Base-by-base conservation (phyloP, 2,329 filamentous ascomycete species). In the Fusarium sp. region DNA sequence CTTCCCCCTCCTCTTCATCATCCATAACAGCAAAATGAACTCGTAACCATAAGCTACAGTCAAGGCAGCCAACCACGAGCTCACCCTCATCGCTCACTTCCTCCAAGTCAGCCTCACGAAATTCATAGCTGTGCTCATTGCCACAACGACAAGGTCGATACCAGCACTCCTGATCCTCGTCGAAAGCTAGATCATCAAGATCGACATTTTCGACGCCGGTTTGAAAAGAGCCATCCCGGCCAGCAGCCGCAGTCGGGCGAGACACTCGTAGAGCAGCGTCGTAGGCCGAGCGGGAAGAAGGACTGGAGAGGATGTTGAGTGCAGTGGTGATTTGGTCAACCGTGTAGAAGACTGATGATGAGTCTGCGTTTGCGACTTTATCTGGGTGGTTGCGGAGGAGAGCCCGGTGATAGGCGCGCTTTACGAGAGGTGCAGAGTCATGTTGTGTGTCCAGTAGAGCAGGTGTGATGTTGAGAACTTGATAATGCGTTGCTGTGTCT, bases 301-400 rank as follows among this genome's bases (percentile, higher is more conserved):
- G 80, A 62, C 84, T 82, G 13, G 87, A 88, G 49, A 92, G 84
- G 1, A 85, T 82, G 12, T 81, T 81, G 79, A 86, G 90, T 44
- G 90, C 90, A 41, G 82, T 77, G 51, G 87, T 85, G 76, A 92
- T 91, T 74, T 91, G 87, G 78, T 92, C 90, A 63, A 92, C 80
- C 3, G 87, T 87, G 77, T 84, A 88, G 77, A 83, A 88, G 25
- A 83, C 87, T 15, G 67, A 29, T 24, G 65, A 27, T 51, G 65
- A 43, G 24, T 56, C 46, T 27, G 51, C 64, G 47, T 70, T 46
- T 52, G 58, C 41, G 64, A 77, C 73, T 74, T 91, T 90, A 80
- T 91, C 89, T 4, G 90, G 90, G 78, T 92, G 90, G 80, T 91
- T 85, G 69, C 83, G 85, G 18, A 92, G 85, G 34, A 92, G 84